These are phyloP conservation scores for Hortiboletus campestris DNA, from an alignment of 768 basidiomycete species.

Conservation along the genomic window DNA sequence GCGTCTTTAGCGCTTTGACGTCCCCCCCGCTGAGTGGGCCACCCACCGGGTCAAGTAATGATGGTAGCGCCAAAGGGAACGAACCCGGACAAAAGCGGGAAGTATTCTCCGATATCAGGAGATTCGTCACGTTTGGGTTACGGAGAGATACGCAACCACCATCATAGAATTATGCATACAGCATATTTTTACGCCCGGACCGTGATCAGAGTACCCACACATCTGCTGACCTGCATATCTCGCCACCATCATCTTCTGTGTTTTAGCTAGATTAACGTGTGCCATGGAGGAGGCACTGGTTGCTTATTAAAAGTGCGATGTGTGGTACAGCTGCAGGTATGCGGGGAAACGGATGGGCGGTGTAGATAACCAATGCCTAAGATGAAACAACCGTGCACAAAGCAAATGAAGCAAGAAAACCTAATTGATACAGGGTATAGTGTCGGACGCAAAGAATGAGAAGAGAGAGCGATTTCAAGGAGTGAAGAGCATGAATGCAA, in stretches of 20 bases:
- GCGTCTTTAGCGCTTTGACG: conserved; percentile 54
- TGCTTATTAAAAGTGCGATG: conserved; percentile 12
- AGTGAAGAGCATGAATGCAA: neutral
- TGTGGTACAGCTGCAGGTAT: conserved; percentile 15
- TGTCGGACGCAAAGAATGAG: conserved; percentile 4
- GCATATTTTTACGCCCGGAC: neutral
- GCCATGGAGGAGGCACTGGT: neutral
- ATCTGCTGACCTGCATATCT: neutral
- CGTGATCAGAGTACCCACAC: too few relatives aligned
- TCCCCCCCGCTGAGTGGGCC: conserved; percentile 67
- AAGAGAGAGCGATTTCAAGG: conserved; percentile 7
- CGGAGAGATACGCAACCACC: conserved; percentile 58
- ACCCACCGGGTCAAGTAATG: conserved; percentile 56
- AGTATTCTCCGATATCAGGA: conserved; percentile 84
- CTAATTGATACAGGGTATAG: conserved; percentile 18
- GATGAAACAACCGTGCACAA: neutral
- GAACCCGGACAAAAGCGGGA: conserved; percentile 57
- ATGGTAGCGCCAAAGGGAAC: conserved; percentile 39
- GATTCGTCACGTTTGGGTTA: conserved; percentile 88
- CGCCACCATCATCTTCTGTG: conserved; percentile 12
- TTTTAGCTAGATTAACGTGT: conserved; percentile 1
- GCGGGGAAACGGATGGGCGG: conserved; percentile 1
- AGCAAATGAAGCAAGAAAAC: neutral
- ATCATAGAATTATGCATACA: conserved; percentile 12
- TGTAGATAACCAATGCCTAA: neutral